phyloP scores from a whole-genome alignment of 2,329 filamentous ascomycete genomes.

The Cordyceps farinosa region DNA sequence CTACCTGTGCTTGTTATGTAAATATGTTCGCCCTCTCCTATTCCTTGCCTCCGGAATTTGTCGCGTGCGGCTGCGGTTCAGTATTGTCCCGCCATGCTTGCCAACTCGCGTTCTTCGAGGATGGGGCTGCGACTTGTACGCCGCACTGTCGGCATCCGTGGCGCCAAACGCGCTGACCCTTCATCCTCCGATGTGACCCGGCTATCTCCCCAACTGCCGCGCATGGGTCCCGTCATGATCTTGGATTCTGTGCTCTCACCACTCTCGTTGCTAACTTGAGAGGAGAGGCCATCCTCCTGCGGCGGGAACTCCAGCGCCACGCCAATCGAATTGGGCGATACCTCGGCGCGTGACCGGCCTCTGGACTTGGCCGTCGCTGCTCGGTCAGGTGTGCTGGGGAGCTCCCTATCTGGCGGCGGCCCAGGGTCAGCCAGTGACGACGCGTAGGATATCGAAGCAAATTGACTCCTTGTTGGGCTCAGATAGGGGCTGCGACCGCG shows the following conservation, averaged over 20 bases:
- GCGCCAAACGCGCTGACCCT: constrained; percentile 18
- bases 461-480: constrained; percentile 7
- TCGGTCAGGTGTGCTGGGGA: constrained; percentile 33
- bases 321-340: constrained; percentile 11
- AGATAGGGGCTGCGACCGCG: background rate
- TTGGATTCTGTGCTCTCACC: constrained; percentile 8
- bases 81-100: constrained; percentile 29
- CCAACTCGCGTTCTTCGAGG: constrained; percentile 23
- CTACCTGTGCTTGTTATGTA: constrained; percentile 3
- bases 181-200: constrained; percentile 26
- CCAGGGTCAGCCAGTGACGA: constrained; percentile 31
- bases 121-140: constrained; percentile 23
- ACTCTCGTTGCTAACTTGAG: constrained; percentile 6
- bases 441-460: constrained; percentile 4
- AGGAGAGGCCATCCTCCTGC: background rate
- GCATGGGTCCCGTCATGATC: constrained; percentile 15
- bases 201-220: constrained; percentile 26
- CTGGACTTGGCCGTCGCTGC: background rate
- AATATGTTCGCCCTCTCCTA: background rate
- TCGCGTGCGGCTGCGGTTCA: constrained; percentile 9
- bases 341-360: background rate
- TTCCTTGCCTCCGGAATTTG: background rate
- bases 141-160: background rate
- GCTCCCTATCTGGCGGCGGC: constrained; percentile 43
- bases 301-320: constrained; percentile 12